Conservation (phyloP, 108 stramenopile species). For the Epithemia pelagica region DNA sequence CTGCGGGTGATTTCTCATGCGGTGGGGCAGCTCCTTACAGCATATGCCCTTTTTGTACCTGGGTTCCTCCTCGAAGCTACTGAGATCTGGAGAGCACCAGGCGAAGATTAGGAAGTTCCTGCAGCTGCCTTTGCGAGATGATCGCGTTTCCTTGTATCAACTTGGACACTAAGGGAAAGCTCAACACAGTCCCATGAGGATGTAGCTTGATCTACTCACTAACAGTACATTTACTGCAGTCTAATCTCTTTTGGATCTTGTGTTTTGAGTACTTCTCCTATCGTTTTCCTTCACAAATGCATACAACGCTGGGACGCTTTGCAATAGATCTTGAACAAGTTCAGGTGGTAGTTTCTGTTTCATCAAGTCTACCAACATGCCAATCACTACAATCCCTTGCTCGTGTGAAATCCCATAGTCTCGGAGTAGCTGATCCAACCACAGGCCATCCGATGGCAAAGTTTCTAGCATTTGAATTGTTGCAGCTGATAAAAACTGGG, state of each 20-base stretch:
- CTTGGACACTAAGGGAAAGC: too few species aligned
- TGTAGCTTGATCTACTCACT: too few species aligned
- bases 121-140: too few species aligned
- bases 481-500: background rate
- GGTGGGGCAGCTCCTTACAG: conserved; percentile 18
- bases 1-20: conserved; percentile 23
- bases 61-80: conserved; percentile 28
- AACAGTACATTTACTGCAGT: too few species aligned
- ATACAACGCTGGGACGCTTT: background rate
- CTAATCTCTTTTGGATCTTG: too few species aligned
- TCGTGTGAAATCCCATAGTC: background rate
- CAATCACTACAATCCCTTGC: background rate
- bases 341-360: background rate
- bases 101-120: too few species aligned
- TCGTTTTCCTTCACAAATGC: background rate
- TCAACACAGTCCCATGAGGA: too few species aligned
- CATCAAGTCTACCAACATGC: background rate
- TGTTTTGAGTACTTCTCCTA: too few species aligned
- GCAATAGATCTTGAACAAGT: background rate
- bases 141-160: too few species aligned
- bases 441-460: background rate
- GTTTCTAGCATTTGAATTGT: background rate
- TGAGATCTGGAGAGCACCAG: too few species aligned
- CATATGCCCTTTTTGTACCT: conserved; percentile 36
- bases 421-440: background rate